These are phyloP conservation scores for Agrocybe pediades DNA, from an alignment of 768 basidiomycete species.

Conservation along the genomic window DNA sequence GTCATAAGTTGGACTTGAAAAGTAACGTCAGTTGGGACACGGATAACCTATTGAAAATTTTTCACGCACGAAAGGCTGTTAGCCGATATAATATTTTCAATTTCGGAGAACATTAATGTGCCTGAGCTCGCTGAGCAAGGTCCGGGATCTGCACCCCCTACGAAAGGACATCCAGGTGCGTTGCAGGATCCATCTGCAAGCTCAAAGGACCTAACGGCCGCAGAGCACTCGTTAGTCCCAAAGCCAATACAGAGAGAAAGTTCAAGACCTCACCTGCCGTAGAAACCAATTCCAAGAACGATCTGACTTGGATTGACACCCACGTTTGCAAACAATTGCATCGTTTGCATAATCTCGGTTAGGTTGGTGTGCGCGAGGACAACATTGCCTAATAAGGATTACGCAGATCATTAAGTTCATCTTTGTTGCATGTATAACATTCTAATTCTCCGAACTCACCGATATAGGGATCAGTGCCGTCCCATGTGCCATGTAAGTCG, in stretches of 20 bases:
- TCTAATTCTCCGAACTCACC: too few relatives aligned
- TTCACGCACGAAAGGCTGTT: neutral
- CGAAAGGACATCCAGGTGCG: constrained; percentile 20
- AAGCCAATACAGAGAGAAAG: too few relatives aligned
- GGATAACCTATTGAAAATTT: neutral
- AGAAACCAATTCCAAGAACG: constrained; percentile 24
- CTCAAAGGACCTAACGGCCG: constrained; percentile 20
- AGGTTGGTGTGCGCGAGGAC: constrained; percentile 19
- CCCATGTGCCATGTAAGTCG: constrained; percentile 29
- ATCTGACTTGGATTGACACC: constrained; percentile 23
- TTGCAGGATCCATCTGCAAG: constrained; percentile 19
- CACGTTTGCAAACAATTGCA: constrained; percentile 22
- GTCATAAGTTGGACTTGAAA: constrained; percentile 16
- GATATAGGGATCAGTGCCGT: constrained; percentile 17
- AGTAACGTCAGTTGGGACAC: neutral
- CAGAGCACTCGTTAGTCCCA: neutral
- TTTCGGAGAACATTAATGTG: constrained; percentile 16
- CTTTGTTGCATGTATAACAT: too few relatives aligned
- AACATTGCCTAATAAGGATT: constrained; percentile 12
- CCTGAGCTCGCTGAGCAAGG: constrained; percentile 12
- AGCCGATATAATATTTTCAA: constrained; percentile 13
- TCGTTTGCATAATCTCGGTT: constrained; percentile 25
- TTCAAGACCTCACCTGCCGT: constrained; percentile 22
- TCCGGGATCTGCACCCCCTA: constrained; percentile 16
- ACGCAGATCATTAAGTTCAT: neutral